Evolutionary conservation across 2,329 filamentous ascomycete genomes (phyloP).

Genomic region (Pseudopithomyces maydicus): DNA sequence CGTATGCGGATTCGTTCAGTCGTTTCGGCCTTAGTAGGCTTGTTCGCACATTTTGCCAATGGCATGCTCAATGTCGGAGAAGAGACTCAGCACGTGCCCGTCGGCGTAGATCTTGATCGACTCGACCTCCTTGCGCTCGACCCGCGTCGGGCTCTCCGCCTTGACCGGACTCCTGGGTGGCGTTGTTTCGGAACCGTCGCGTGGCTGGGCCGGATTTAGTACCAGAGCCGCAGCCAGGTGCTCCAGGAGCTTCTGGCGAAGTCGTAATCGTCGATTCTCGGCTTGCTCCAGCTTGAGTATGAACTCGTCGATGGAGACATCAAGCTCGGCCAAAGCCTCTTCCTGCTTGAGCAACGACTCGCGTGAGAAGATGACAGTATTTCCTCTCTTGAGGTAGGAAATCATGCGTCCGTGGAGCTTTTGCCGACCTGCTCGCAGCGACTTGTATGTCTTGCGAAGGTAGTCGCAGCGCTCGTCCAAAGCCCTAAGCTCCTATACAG

Average conservation of each 20-base stretch:
- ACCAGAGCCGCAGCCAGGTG: slow-evolving; percentile 73
- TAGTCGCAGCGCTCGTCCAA: slow-evolving; percentile 82
- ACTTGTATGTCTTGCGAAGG: slow-evolving; percentile 75
- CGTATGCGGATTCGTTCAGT: slow-evolving; percentile 8
- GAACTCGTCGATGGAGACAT: slow-evolving; percentile 81
- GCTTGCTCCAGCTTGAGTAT: slow-evolving; percentile 78
- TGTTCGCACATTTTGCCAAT: slow-evolving; percentile 51
- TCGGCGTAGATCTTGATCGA: slow-evolving; percentile 52
- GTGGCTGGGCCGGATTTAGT: slow-evolving; percentile 34
- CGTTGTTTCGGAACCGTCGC: slow-evolving; percentile 39
- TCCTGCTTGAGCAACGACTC: slow-evolving; percentile 80
- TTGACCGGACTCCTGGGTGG: slow-evolving; percentile 47
- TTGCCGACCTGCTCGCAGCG: slow-evolving; percentile 74
- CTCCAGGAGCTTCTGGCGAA: slow-evolving; percentile 80
- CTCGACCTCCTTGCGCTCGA: slow-evolving; percentile 46
- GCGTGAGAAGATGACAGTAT: slow-evolving; percentile 72
- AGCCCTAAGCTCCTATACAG: slow-evolving; percentile 67
- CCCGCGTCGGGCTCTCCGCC: slow-evolving; percentile 38
- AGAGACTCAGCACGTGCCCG: slow-evolving; percentile 47
- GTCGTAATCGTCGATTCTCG: slow-evolving; percentile 75
- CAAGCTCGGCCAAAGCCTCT: slow-evolving; percentile 76
- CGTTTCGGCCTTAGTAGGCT: slow-evolving; percentile 33
- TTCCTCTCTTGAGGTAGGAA: slow-evolving; percentile 73
- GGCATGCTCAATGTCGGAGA: slow-evolving; percentile 49
- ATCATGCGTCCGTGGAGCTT: slow-evolving; percentile 79